Percentiles rank a stretch among this genome's conserved stretches.
Evolutionary conservation across 257 asterid species (phyloP).

Genomic region (Fraxinus excelsior): DNA sequence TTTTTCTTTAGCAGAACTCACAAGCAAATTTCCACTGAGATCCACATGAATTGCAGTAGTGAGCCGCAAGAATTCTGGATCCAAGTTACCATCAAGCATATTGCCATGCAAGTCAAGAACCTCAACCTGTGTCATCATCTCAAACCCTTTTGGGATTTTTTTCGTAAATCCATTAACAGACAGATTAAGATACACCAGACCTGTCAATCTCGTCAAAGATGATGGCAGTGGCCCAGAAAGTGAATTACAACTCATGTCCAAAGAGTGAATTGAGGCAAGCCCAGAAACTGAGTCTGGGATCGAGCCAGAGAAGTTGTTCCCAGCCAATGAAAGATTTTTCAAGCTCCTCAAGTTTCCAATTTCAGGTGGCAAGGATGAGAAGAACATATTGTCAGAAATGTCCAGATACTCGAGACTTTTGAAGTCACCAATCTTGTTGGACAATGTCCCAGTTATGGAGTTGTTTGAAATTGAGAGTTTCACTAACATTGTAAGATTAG

Average conservation of each 20-base stretch:
- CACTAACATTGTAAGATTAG: slow-evolving; percentile 85
- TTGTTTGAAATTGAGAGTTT: slow-evolving; percentile 86
- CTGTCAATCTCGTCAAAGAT: slow-evolving; percentile 54
- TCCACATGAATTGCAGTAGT: slow-evolving; percentile 77
- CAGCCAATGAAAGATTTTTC: slow-evolving; percentile 76
- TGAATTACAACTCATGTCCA: slow-evolving; percentile 75
- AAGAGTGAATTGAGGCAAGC: slow-evolving; percentile 60
- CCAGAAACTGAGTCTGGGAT: slow-evolving; percentile 69
- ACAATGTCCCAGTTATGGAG: slow-evolving; percentile 67
- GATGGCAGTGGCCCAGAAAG: slow-evolving; percentile 69
- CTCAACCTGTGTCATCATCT: slow-evolving; percentile 66
- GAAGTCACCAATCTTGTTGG: slow-evolving; percentile 57
- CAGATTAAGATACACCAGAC: slow-evolving; percentile 69
- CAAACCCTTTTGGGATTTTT: slow-evolving; percentile 78
- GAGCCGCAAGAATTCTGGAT: slow-evolving; percentile 60
- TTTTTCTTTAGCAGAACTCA: slow-evolving; percentile 45
- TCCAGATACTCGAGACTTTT: slow-evolving; percentile 78
- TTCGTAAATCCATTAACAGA: slow-evolving; percentile 65
- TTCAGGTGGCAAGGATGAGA: slow-evolving; percentile 67
- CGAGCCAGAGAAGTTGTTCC: slow-evolving; percentile 78
- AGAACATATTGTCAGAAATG: slow-evolving; percentile 71
- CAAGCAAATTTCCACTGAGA: slow-evolving; percentile 75
- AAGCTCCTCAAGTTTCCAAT: slow-evolving; percentile 58
- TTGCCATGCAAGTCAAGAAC: slow-evolving; percentile 85
- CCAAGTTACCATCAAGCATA: slow-evolving; percentile 76